Base-by-base conservation (phyloP, 768 basidiomycete species). In the Boletus patriciae region DNA sequence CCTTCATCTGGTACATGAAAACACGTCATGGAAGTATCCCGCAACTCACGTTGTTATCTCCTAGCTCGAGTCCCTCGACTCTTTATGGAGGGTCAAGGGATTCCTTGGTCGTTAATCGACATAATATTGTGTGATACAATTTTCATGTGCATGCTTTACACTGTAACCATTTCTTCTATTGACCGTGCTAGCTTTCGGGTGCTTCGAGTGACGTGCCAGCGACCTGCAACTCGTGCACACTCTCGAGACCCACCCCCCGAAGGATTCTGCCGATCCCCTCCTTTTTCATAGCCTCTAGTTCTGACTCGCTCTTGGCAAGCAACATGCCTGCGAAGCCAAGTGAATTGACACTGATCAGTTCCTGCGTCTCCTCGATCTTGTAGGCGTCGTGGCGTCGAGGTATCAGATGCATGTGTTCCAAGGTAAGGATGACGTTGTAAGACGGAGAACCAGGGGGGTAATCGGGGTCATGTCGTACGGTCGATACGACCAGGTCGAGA, bases 261-360 rank as follows among this genome's bases (percentile, higher is more conserved):
- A 94, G 67, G 34, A 94, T 86, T 55, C 77, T 83, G 9, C 78
- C 76, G 27, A 90, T 74, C 1, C 84, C 81, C 69, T 87, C 85
- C 55, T 74, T 71, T 70, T 83, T 83, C 41, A 97, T 80, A 3
- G 79, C 81, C 53, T 85, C 83, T 48, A 92, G 70, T 73, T 95
- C 92, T 19, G 78, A 78, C 52, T 88, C 83, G 60, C 88, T 92
- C 76, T 89, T 92, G 25, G 91, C 92, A 52, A 97, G 81, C 58
- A 97, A 64, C 86, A 92, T 84, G 1, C 95, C 95, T 8, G 92
- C 90, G 68, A 88, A 97, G 15, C 92, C 95, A 46, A 97, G 79
- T 44, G 95, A 81, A 70, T 98, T 97, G 42, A 98, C 78, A 64
- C 83, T 83, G 27, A 98, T 65, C 52, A 71, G 58, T 34, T 83